These are phyloP conservation scores for Amanita exitialis DNA, from an alignment of 768 basidiomycete genomes.

Conservation along the genomic window DNA sequence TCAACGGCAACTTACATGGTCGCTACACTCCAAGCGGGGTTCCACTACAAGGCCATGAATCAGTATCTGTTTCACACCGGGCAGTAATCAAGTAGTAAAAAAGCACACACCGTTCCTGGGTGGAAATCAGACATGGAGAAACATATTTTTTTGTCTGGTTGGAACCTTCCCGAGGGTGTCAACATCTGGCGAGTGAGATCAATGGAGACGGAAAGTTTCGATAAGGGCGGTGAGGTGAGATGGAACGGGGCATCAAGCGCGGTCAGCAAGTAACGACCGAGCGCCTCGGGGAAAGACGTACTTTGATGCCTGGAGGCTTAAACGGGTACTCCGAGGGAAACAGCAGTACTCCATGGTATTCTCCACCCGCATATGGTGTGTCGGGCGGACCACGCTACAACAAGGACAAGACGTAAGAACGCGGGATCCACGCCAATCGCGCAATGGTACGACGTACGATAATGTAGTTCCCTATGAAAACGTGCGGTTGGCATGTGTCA, in stretches of 20 bases:
- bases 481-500: conserved; percentile 1
- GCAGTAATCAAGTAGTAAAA: neutral
- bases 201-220: neutral
- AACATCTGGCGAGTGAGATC: conserved; percentile 52
- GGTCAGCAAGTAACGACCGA: neutral
- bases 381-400: conserved; percentile 86
- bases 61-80: neutral
- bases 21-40: conserved; percentile 91
- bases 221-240: neutral
- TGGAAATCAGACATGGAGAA: conserved; percentile 98
- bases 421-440: conserved; percentile 9
- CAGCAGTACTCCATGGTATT: conserved; percentile 87
- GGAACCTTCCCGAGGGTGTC: conserved; percentile 85
- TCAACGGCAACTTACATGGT: conserved; percentile 63
- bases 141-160: conserved; percentile 91
- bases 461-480: conserved; percentile 80
- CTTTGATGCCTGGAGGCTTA: conserved; percentile 96
- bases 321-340: conserved; percentile 96
- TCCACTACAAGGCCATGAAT: conserved; percentile 49
- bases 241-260: neutral
- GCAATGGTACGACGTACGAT: conserved; percentile 42
- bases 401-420: conserved; percentile 3
- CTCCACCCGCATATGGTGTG: conserved; percentile 83
- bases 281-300: conserved; percentile 19
- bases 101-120: conserved; percentile 69